Evolutionary conservation across 2,329 filamentous ascomycete species (phyloP).

Genomic region (Blastomyces gilchristii): DNA sequence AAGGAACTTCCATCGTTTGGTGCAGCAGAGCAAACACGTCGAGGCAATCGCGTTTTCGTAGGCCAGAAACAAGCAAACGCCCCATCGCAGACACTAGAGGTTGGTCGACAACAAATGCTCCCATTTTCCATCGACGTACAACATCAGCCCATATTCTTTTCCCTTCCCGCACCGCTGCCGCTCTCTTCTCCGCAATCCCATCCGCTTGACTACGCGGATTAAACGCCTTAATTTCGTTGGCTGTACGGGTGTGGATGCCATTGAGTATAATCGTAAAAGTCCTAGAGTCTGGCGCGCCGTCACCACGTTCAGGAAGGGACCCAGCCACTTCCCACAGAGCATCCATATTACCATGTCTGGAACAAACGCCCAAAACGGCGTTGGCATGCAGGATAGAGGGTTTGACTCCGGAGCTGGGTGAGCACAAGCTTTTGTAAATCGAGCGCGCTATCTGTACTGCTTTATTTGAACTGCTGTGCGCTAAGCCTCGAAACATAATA

Average conservation of each 20-base stretch:
- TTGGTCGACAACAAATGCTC: constrained; percentile 64
- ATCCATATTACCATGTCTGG: constrained; percentile 63
- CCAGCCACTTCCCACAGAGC: constrained; percentile 65
- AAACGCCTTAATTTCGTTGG: constrained; percentile 23
- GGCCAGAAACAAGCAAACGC: constrained; percentile 58
- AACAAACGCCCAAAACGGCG: constrained; percentile 73
- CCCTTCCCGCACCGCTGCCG: constrained; percentile 50
- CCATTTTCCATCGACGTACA: constrained; percentile 62
- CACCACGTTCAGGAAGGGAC: constrained; percentile 56
- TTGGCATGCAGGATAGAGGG: constrained; percentile 79
- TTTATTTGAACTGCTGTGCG: constrained; percentile 41
- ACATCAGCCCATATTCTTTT: constrained; percentile 74
- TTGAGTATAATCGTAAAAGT: constrained; percentile 82
- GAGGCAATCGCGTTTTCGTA: constrained; percentile 51
- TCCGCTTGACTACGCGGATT: constrained; percentile 25
- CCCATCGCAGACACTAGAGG: constrained; percentile 72
- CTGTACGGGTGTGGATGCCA: constrained; percentile 50
- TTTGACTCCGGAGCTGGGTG: constrained; percentile 51
- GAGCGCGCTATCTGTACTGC: constrained; percentile 59
- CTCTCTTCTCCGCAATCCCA: constrained; percentile 21
- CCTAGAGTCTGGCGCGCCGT: constrained; percentile 53
- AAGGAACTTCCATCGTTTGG: constrained; percentile 67
- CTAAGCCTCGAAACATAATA: constrained; percentile 65
- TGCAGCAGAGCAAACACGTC: constrained; percentile 66
- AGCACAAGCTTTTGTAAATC: constrained; percentile 66